Base-by-base conservation (phyloP, 2,329 filamentous ascomycete genomes). In the Arthroderma uncinatum region DNA sequence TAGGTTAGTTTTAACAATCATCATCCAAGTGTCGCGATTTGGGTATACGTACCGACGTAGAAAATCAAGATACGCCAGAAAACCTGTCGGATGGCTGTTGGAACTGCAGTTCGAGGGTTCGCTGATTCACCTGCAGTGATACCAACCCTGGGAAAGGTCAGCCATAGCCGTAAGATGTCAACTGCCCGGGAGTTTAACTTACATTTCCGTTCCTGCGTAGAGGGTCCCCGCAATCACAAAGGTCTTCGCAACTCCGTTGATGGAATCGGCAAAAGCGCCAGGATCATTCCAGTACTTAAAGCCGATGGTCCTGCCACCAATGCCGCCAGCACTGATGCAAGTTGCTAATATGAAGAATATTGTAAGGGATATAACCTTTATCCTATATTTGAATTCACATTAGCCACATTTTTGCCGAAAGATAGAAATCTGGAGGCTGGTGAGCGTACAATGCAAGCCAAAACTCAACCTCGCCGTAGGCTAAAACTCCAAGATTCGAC, bases 381-480 rank as follows among this genome's bases (percentile, higher is more conserved):
- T 69, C 14, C 68, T 70, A 47, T 19, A 42, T 2, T 33, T 28
- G n/a, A 14, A 48, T 34, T 16, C 12, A n/a, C 52, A 1, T 16
- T 34, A 63, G 14, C 59, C 14, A 9, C 2, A 7, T 12, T 9
- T 40, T 39, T 12, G 2, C 6, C 8, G 2, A 3, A 1, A 4
- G 9, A 53, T 36, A 16, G n/a, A 34, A 21, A 8, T 3, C 8
- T 21, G 19, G 21, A n/a, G 5, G 7, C 1, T 2, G 14, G 25
- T n/a, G 4, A 1, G 58, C 65, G 19, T 61, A 70, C 68, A 70
- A 58, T 14, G 68, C 67, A n/a, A 74, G 59, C 68, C 69, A 74
- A 57, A 73, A 75, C 61, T 82, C 78, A 53, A 78, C 72, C 60
- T 81, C 79, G n/a, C 78, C 78, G 60, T 78, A 81, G 19, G 76